Conservation (phyloP, 192 early-diverging fungal species). For the Umbelopsis isabellina region DNA sequence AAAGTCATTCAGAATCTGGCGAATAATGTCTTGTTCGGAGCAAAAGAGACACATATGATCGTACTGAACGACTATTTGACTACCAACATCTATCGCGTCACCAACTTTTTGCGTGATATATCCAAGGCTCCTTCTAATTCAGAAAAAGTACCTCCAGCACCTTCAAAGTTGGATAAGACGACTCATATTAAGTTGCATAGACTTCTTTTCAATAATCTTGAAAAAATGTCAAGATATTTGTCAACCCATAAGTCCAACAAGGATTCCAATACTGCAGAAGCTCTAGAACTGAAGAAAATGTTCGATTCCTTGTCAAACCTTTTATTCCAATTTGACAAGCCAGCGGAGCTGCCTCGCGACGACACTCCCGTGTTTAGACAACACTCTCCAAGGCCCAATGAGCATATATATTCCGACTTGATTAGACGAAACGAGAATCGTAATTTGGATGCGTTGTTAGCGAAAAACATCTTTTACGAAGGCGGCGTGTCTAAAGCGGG, state of each 20-base stretch:
- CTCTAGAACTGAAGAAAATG: constrained; percentile 42
- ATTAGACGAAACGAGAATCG: constrained; percentile 66
- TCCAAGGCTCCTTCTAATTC: constrained; percentile 42
- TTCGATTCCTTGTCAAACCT: constrained; percentile 82
- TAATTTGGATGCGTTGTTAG: constrained; percentile 59
- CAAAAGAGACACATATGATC: constrained; percentile 92
- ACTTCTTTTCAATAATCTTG: constrained; percentile 67
- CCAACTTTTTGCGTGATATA: constrained; percentile 78
- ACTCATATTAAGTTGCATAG: constrained; percentile 50
- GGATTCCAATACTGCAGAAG: constrained; percentile 22
- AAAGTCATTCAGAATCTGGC: constrained; percentile 97
- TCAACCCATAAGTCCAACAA: constrained; percentile 28
- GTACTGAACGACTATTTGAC: constrained; percentile 86
- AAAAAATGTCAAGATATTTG: constrained; percentile 67
- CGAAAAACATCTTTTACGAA: constrained; percentile 76
- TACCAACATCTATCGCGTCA: constrained; percentile 77
- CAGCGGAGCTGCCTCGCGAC: constrained; percentile 52
- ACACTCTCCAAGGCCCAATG: constrained; percentile 19
- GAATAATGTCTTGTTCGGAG: constrained; percentile 95
- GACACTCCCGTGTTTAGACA: constrained; percentile 28
- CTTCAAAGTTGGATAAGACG: constrained; percentile 13
- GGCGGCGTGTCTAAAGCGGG: constrained; percentile 69
- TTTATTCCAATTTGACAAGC: constrained; percentile 82
- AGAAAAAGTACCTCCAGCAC: neutral
- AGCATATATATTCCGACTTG: constrained; percentile 63